Base-by-base conservation (phyloP, 305 asterid genomes). In the Solanum hybrid region DNA sequence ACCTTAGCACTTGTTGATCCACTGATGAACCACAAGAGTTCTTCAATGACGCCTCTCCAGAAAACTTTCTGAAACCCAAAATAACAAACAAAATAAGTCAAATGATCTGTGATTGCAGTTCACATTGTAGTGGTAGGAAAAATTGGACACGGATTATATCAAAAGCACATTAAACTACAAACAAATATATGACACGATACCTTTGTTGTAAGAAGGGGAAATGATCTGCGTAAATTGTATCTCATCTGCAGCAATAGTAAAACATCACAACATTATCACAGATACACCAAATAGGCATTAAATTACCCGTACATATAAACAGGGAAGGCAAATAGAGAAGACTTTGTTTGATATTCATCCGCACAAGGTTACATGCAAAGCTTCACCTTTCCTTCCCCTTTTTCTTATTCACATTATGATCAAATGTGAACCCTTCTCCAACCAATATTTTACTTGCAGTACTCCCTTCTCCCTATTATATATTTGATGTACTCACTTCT, bases 1-100 rank as follows among this genome's bases (percentile, higher is more conserved):
- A 96, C 99, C 96, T 95, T 97, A 64, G 98, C 98, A 95, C 93
- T 97, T 90, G 99, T 96, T 35, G 98, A 96, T 71, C 99, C 99
- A 92, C 99, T 97, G 91, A 97, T 93, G 93, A 97, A 97, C 99
- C 99, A 96, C 93, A 97, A 90, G 89, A 97, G 98, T 92, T 97
- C 99, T 93, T 97, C 99, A 90, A 97, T 95, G 91, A 97, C 98
- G 64, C 98, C 99, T 42, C 97, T 93, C 99, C 99, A 97, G 89
- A 96, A 96, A 31, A 96, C 97, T 93, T 95, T 94, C 98, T 97
- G 91, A 75, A 90, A 72, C 89, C 78, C 86, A 88, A 77, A 71
- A 51, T 14, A 88, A 51, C 42, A 86, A 31, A 42, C 66, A 71
- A 91, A 88, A 11, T 51, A 89, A 90, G 78, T 20, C 73, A 84